Evolutionary conservation across 768 basidiomycete species (phyloP).

Genomic region (Pleurotus salmoneostramineus): DNA sequence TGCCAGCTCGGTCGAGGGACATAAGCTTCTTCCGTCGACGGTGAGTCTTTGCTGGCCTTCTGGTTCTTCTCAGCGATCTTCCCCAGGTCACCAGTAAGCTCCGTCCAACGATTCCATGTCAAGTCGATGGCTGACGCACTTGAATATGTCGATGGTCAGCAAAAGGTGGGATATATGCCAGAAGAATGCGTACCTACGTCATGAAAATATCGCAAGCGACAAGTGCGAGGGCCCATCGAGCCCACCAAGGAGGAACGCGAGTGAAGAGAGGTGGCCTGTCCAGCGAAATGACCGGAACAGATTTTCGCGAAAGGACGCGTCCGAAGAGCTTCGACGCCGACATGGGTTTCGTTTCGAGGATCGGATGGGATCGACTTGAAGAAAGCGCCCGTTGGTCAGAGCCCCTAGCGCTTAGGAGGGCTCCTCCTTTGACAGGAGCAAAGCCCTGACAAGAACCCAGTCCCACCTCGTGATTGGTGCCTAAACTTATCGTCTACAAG

Average conservation of each 20-base stretch:
- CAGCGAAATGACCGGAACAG: background rate
- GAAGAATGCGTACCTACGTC: constrained; percentile 17
- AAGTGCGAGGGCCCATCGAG: constrained; percentile 23
- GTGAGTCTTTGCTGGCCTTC: background rate
- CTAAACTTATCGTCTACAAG: too few relatives aligned
- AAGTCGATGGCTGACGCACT: constrained; percentile 29
- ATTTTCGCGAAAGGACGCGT: background rate
- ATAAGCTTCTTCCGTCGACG: constrained; percentile 1
- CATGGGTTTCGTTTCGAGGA: background rate
- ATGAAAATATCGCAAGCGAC: constrained; percentile 27
- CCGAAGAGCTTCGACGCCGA: background rate
- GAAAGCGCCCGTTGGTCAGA: too few relatives aligned
- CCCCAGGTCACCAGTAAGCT: constrained; percentile 18
- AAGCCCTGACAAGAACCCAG: too few relatives aligned
- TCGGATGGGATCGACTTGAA: too few relatives aligned
- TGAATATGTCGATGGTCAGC: background rate
- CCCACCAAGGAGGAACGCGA: constrained; percentile 26
- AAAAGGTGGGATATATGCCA: background rate
- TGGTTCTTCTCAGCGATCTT: constrained; percentile 13
- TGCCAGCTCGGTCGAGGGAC: constrained; percentile 29
- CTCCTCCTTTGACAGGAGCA: too few relatives aligned
- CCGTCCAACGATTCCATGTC: constrained; percentile 30
- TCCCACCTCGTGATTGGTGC: too few relatives aligned
- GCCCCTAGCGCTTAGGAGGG: too few relatives aligned
- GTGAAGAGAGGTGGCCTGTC: constrained; percentile 23